Conservation (phyloP, 1,139 yeast species). For the Diutina rugosa region DNA sequence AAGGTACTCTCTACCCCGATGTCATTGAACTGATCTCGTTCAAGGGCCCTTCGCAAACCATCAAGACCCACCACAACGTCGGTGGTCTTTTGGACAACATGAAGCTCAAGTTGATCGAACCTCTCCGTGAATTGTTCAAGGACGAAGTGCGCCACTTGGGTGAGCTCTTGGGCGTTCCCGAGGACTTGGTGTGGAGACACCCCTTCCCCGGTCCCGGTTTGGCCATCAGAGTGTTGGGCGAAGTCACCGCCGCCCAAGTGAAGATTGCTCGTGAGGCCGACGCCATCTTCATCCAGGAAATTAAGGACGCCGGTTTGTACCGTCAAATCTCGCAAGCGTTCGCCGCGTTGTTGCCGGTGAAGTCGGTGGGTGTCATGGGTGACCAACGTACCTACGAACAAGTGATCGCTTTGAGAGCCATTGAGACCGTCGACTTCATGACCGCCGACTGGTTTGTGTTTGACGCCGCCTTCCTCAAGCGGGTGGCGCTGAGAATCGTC, state of each 20-base stretch:
- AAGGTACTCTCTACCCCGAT: constrained; percentile 97
- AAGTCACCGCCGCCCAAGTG: constrained; percentile 85
- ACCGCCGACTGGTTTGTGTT: constrained; percentile 98
- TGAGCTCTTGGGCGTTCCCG: constrained; percentile 87
- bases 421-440: constrained; percentile 97
- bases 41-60: constrained; percentile 99
- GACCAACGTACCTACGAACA: constrained; percentile 99
- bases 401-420: constrained; percentile 96
- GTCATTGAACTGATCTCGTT: constrained; percentile 96
- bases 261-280: constrained; percentile 97
- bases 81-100: constrained; percentile 96
- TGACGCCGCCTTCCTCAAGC: constrained; percentile 85
- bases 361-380: constrained; percentile 99
- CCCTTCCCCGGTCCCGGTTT: constrained; percentile 99
- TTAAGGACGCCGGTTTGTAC: constrained; percentile 84
- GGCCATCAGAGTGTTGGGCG: constrained; percentile 95
- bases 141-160: constrained; percentile 98
- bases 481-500: constrained; percentile 89
- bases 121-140: constrained; percentile 94
- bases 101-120: constrained; percentile 97
- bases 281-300: constrained; percentile 89
- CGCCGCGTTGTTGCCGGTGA: constrained; percentile 93
- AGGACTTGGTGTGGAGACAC: constrained; percentile 98
- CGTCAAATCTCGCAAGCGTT: constrained; percentile 93
- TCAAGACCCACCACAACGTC: constrained; percentile 97